Evolutionary conservation across 805 yeast species (phyloP).

Genomic region (Candida anglica): DNA sequence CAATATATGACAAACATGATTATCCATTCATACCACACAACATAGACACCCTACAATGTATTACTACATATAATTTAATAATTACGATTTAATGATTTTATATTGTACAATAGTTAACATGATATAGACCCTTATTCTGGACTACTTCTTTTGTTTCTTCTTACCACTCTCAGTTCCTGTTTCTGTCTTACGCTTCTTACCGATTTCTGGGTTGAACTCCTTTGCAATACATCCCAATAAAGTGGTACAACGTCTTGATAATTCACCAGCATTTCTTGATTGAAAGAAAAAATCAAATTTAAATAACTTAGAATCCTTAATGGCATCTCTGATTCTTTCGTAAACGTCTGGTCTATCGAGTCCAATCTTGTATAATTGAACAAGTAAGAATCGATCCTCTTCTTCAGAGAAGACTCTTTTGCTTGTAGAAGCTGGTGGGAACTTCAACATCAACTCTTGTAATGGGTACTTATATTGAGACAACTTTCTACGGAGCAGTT

Average conservation of each 20-base stretch:
- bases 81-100: too few species aligned
- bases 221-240: constrained; percentile 69
- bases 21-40: too few species aligned
- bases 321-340: constrained; percentile 72
- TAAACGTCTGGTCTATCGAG: constrained; percentile 73
- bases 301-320: constrained; percentile 71
- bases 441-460: constrained; percentile 67
- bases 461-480: constrained; percentile 71
- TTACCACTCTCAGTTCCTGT: not conserved
- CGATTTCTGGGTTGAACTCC: constrained; percentile 41
- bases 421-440: constrained; percentile 67
- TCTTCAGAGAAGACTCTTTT: constrained; percentile 72
- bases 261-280: constrained; percentile 71
- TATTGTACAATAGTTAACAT: too few species aligned
- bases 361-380: constrained; percentile 78
- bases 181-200: constrained; percentile 1
- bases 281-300: constrained; percentile 86
- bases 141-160: not conserved
- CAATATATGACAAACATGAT: too few species aligned
- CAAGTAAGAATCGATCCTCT: constrained; percentile 83
- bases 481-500: constrained; percentile 72
- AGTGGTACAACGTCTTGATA: constrained; percentile 78
- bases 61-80: too few species aligned
- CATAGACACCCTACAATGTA: too few species aligned
- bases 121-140: too few species aligned